Evolutionary conservation across 495 filamentous ascomycete species (phyloP), one percentile per base, ranked within the genome.

Genomic region (Daldinia childiae): DNA sequence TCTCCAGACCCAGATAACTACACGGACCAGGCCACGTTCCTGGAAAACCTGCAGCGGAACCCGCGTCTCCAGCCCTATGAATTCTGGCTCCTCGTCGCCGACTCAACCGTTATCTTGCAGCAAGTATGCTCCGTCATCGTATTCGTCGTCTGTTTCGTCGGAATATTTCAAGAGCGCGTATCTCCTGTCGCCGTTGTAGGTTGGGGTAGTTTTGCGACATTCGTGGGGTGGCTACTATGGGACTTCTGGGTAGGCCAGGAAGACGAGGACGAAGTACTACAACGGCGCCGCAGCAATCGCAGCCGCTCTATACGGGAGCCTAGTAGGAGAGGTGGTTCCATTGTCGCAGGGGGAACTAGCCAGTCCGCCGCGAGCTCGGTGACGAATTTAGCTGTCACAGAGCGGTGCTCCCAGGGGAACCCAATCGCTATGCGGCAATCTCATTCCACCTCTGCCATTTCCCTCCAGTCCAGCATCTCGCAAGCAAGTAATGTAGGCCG

Each of bases 101-200:
- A 98, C 76, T 94, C 92, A 12, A 99, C 95, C 6, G 93, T 98
- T 58, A 97, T 99, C 69, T 91, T 98, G 12, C 95, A 99, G 76
- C 95, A 99, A 80, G 90, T 98, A 3, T 95, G 92, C 77, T 94
- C 93, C 6, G 95, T 98, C 62, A 90, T 89, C 58, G 95, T 99
- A 54, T 99, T 99, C 68, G 87, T 96, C 60, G 95, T 94, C 68
- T 96, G 92, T 79, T 99, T 99, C 74, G 89, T 93, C 17, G 93
- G 90, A 24, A 99, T 98, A 68, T 91, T 91, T 72, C 90, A 93
- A 66, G 89, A 95, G 67, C 86, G 92, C 32, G 89, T 97, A 29
- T 92, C 90, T 30, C 94, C 95, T 3, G 90, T 97, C 17, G 90
- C 93, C 0, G 89, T 99, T 12, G 94, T 96, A 6, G 88, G 90